phyloP scores from a whole-genome alignment of 2,329 filamentous ascomycete genomes.

The Emergomyces africanus region DNA sequence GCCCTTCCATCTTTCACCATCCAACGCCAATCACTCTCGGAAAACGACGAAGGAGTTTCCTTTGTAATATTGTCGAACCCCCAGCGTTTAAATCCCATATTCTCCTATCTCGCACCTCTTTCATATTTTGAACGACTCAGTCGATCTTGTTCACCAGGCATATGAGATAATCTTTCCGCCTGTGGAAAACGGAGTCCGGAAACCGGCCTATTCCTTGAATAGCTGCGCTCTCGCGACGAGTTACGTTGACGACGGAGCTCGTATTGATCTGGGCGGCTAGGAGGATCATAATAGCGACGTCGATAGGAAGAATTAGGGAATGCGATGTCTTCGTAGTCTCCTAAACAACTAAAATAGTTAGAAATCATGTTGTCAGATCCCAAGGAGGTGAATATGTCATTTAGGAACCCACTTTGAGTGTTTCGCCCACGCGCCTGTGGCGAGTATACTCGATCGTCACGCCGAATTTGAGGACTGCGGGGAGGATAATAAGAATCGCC shows the following conservation, averaged over 20 bases:
- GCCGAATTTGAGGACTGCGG: neutral
- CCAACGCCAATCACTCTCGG: neutral
- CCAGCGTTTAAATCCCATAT: neutral
- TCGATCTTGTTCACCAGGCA: neutral
- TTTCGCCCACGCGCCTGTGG: neutral
- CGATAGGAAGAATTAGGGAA: neutral
- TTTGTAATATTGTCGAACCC: no score
- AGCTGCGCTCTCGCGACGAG: neutral
- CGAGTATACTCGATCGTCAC: neutral
- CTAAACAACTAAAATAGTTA: neutral
- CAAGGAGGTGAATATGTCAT: neutral
- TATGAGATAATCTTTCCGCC: neutral
- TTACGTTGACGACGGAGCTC: neutral
- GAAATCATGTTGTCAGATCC: neutral
- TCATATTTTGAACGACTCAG: neutral
- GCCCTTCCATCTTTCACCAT: neutral
- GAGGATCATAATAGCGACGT: neutral
- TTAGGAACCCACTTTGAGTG: neutral
- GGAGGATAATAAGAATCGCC: neutral
- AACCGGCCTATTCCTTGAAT: neutral
- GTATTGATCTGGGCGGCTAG: neutral
- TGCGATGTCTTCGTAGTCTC: neutral
- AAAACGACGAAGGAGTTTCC: no score
- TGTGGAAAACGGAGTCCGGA: neutral
- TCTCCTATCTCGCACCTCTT: neutral